These are phyloP conservation scores for Coniochaeta sp. DNA, from an alignment of 2,329 filamentous ascomycete genomes.

Conservation along the genomic window DNA sequence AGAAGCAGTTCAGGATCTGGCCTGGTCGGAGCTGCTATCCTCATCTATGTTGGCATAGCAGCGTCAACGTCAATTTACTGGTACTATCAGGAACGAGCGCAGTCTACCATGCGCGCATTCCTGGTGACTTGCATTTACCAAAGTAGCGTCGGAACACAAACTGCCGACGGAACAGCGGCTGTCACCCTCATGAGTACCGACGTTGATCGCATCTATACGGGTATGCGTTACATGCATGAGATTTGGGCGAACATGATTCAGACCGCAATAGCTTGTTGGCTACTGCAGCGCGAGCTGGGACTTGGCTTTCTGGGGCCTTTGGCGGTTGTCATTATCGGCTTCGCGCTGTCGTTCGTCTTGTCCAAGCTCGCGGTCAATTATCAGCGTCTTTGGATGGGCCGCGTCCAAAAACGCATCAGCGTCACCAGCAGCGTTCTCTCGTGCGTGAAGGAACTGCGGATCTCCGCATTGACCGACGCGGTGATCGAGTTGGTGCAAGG, in stretches of 20 bases:
- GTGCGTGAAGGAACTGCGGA: conserved; percentile 1
- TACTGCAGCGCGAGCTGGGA: conserved; percentile 8
- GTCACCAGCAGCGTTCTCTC: conserved; percentile 7
- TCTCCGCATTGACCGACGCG: conserved; percentile 7
- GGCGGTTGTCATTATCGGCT: conserved; percentile 9
- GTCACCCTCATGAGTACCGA: conserved; percentile 17
- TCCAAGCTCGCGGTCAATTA: conserved; percentile 21
- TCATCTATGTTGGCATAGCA: conserved; percentile 3
- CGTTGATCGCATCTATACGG: conserved; percentile 14
- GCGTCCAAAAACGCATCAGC: conserved; percentile 9
- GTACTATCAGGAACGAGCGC: conserved; percentile 2
- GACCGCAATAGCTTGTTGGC: conserved; percentile 7
- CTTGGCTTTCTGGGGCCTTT: conserved; percentile 4
- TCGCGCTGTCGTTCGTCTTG: conserved; percentile 13
- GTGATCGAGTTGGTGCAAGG: conserved; percentile 20
- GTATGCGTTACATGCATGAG: conserved; percentile 5
- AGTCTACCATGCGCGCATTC: background rate
- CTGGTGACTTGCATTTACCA: background rate
- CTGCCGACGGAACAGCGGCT: conserved; percentile 2
- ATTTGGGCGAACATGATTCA: conserved; percentile 12
- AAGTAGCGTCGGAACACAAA: background rate
- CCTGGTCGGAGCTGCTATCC: background rate
- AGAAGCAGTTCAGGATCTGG: background rate
- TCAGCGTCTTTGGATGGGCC: conserved; percentile 15
- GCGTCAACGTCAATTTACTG: background rate